Base-by-base conservation (phyloP, 352 stramenopile species). In the Phytophthora lateralis region DNA sequence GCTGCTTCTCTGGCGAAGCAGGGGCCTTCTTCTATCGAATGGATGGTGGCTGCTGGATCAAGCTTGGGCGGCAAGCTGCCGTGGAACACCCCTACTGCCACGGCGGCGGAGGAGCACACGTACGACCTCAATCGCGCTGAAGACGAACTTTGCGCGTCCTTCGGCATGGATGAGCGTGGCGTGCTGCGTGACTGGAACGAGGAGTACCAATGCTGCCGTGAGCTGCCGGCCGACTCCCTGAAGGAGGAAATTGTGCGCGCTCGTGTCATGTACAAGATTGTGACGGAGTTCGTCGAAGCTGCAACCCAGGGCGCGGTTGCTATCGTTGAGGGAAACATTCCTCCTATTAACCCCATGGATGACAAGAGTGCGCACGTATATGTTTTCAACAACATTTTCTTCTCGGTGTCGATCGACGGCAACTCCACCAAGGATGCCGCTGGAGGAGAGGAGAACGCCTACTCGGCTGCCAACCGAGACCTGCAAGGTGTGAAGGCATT, bases 341-440 rank as follows among this genome's bases (percentile, higher is more conserved):
- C 81, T 41, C 88, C 96, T 37, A 98, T 99, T 76, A 98, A 99
- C 73, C 94, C 95, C 11, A 98, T 98, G 78, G 96, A 99, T 68
- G 80, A 91, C 20, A 73, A 78, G 15, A 93, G 84, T 30, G 88
- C 94, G 21, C 94, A 98, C 66, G 95, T 98, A 29, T 99, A 97
- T 69, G 86, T 99, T 45, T 98, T 98, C 77, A 98, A 99, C 78
- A 98, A 98, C 69, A 98, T 98, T 57, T 99, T 99, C 76, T 98
- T 98, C 67, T 98, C 92, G 24, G 75, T 96, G 18, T 96, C 91
- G 7, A 76, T 97, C 18, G 90, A 98, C 55, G 85, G 88, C 20
- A 88, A 69, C 0, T 57, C 63, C 12, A 72, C 67, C 1, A 94
- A 93, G 73, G 84, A 96, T 50, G 69, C 79, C 10, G 73, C 69